phyloP scores from a whole-genome alignment of 179 eudicot genomes.

The Camellia oleifera region DNA sequence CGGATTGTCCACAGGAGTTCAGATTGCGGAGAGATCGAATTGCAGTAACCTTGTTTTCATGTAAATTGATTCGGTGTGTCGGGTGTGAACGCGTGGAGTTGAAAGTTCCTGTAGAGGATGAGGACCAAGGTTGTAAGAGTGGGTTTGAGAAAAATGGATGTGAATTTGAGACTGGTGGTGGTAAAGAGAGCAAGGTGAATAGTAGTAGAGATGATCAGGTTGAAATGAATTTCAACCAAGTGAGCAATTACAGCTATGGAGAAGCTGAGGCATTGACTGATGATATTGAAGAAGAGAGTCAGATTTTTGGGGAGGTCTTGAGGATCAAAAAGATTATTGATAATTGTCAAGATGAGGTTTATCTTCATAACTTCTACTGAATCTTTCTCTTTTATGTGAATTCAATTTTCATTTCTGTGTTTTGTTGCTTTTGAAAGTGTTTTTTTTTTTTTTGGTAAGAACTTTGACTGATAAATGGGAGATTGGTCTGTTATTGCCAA shows the following conservation, averaged over 20 bases:
- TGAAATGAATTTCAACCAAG: slow-evolving; percentile 41
- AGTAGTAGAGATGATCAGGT: slow-evolving; percentile 40
- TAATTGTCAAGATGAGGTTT: slow-evolving; percentile 70
- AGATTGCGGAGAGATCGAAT: slow-evolving; percentile 54
- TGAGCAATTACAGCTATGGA: slow-evolving; percentile 56
- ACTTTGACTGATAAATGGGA: not conserved
- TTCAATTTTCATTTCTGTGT: not conserved
- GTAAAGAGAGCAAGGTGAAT: slow-evolving; percentile 69
- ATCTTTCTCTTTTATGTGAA: not conserved
- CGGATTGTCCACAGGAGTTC: slow-evolving; percentile 78
- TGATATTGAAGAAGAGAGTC: slow-evolving; percentile 70
- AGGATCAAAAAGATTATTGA: slow-evolving; percentile 77
- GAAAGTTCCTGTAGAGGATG: slow-evolving; percentile 38
- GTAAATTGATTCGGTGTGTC: slow-evolving; percentile 50
- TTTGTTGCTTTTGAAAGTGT: not conserved
- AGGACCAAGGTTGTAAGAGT: slow-evolving; percentile 28
- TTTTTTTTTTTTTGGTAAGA: not conserved
- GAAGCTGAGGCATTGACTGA: slow-evolving; percentile 90
- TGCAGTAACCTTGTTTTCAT: slow-evolving; percentile 63
- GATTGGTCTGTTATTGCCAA: not conserved
- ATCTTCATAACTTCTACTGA: slow-evolving; percentile 1
- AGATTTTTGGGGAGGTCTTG: slow-evolving; percentile 60
- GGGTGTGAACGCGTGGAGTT: slow-evolving; percentile 68
- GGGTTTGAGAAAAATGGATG: slow-evolving; percentile 18
- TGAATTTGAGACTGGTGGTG: slow-evolving; percentile 31